Conservation (phyloP, 352 stramenopile species). For the Phytopythium boreale region DNA sequence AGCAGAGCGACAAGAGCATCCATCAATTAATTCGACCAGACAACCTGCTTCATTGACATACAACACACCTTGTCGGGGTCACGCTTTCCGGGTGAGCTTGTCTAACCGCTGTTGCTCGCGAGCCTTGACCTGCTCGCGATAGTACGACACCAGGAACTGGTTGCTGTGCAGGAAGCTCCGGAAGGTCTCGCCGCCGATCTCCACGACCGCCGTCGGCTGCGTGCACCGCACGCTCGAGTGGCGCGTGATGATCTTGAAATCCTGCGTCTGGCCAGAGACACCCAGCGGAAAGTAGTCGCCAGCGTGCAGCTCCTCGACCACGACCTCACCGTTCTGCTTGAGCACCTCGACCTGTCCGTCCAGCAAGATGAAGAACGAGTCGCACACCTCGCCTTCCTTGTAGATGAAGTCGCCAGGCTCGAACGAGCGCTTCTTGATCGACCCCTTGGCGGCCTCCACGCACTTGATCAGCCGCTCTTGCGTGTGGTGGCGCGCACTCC, state of each 20-base stretch:
- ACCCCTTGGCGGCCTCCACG: slow-evolving; percentile 67
- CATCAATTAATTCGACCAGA: neutral
- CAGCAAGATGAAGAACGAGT: slow-evolving; percentile 81
- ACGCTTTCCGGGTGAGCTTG: slow-evolving; percentile 1
- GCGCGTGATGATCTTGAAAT: slow-evolving; percentile 64
- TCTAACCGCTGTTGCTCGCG: slow-evolving; percentile 62
- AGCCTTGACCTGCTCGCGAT: slow-evolving; percentile 63
- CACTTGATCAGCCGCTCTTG: slow-evolving; percentile 76
- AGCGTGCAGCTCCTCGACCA: slow-evolving; percentile 66
- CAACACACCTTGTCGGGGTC: neutral
- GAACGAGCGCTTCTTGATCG: slow-evolving; percentile 61
- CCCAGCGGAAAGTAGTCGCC: slow-evolving; percentile 83
- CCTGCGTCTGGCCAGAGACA: slow-evolving; percentile 61
- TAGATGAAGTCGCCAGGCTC: slow-evolving; percentile 68
- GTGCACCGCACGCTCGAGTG: slow-evolving; percentile 73
- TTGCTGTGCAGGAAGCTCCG: slow-evolving; percentile 83
- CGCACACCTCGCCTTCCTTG: slow-evolving; percentile 67
- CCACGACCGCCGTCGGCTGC: slow-evolving; percentile 62
- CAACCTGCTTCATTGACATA: neutral
- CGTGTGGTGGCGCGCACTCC: slow-evolving; percentile 53
- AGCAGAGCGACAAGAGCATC: neutral
- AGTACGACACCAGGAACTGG: slow-evolving; percentile 81
- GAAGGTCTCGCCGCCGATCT: slow-evolving; percentile 81
- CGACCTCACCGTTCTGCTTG: slow-evolving; percentile 54
- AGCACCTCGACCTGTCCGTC: slow-evolving; percentile 73